These are phyloP conservation scores for Intubia oerlemansii DNA, from an alignment of 2,329 filamentous ascomycete genomes.

Conservation along the genomic window DNA sequence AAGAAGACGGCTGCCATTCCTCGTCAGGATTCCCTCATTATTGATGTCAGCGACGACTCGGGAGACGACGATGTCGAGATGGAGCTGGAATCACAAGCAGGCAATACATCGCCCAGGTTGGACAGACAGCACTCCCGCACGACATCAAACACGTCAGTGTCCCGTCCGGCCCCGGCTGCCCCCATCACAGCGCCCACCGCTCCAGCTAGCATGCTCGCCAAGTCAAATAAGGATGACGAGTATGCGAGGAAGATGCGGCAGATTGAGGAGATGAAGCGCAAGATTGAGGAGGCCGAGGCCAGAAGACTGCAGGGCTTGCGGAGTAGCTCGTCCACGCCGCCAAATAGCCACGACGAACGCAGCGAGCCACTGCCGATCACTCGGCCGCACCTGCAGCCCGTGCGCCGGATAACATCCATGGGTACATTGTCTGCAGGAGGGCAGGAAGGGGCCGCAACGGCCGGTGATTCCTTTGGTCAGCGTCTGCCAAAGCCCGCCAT, in stretches of 20 bases:
- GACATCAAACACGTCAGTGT: neutral
- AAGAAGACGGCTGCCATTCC: constrained; percentile 44
- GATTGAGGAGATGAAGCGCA: constrained; percentile 38
- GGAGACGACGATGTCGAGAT: constrained; percentile 42
- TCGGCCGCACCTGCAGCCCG: neutral
- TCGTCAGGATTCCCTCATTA: constrained; percentile 45
- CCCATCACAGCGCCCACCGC: no score
- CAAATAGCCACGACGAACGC: constrained; percentile 5
- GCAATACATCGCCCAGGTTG: no score
- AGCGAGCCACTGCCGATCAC: neutral
- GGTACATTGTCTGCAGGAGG: neutral
- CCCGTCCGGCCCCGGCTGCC: neutral
- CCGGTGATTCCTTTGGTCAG: no score
- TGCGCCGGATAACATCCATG: constrained; percentile 3
- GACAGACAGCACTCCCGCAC: no score
- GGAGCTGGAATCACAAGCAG: constrained; percentile 37
- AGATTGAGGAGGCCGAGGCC: constrained; percentile 36
- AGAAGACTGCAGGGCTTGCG: constrained; percentile 20
- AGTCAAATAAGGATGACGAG: constrained; percentile 18
- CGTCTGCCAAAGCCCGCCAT: no score
- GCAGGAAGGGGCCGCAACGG: no score
- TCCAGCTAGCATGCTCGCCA: no score
- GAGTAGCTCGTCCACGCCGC: constrained; percentile 12
- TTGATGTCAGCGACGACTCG: constrained; percentile 59
- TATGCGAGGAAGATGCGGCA: constrained; percentile 30